A percentile compares a stretch with the other conserved stretches of the same genome.
Conservation (phyloP, 495 filamentous ascomycete species). For the Hyphodiscus hymeniophilus region DNA sequence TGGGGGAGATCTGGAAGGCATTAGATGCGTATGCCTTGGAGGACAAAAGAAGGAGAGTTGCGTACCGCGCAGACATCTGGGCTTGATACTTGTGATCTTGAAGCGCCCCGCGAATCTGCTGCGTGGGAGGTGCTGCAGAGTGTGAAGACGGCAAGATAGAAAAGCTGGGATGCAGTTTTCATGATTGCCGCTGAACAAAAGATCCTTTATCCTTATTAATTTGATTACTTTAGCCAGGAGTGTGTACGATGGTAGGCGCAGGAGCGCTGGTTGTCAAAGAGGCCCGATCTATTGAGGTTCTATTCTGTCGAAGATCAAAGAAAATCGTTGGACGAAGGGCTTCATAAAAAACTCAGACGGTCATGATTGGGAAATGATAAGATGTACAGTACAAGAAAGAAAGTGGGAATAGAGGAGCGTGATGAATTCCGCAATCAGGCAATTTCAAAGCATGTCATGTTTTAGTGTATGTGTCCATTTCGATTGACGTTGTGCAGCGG, state of each 20-base stretch:
- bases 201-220: conserved; percentile 6
- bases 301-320: conserved; percentile 3
- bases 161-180: conserved; percentile 58
- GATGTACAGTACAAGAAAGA: not conserved
- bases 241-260: no score
- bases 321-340: not conserved
- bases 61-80: conserved; percentile 62
- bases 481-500: conserved; percentile 11
- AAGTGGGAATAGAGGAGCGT: not conserved
- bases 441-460: conserved; percentile 13
- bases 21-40: conserved; percentile 19
- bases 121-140: conserved; percentile 49
- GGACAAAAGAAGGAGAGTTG: conserved; percentile 11
- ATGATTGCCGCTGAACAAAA: conserved; percentile 31
- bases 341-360: not conserved
- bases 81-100: conserved; percentile 29
- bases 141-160: conserved; percentile 71
- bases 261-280: not conserved
- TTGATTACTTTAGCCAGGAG: conserved; percentile 14
- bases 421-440: not conserved
- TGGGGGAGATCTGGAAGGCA: conserved; percentile 39
- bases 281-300: conserved; percentile 1
- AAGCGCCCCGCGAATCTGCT: conserved; percentile 26
- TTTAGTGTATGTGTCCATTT: conserved; percentile 17
- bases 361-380: not conserved